These are phyloP conservation scores for Fomitopsis betulina DNA, from an alignment of 1,284 basidiomycete genomes.

Conservation along the genomic window DNA sequence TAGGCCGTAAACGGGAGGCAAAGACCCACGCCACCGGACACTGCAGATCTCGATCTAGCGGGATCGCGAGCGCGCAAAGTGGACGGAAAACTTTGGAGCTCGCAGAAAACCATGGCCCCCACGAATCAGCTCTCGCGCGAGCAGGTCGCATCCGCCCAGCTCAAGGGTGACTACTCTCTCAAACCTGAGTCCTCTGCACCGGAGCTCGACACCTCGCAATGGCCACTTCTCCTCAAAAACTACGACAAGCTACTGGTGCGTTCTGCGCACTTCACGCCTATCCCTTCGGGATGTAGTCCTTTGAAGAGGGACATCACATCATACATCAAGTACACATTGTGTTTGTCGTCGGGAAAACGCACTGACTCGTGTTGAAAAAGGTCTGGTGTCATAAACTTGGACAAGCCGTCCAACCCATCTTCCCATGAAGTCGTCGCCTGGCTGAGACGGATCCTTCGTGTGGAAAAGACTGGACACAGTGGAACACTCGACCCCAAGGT, in stretches of 20 bases:
- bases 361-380: slow-evolving; percentile 33
- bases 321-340: slow-evolving; percentile 76
- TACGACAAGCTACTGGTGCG: slow-evolving; percentile 96
- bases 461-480: slow-evolving; percentile 98
- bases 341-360: not conserved
- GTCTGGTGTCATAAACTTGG: slow-evolving; percentile 97
- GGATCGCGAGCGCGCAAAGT: slow-evolving; percentile 2
- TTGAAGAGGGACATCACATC: slow-evolving; percentile 88
- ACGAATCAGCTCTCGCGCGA: slow-evolving; percentile 48
- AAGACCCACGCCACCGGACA: not conserved
- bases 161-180: slow-evolving; percentile 77
- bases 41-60: slow-evolving; percentile 6
- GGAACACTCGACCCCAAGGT: slow-evolving; percentile 99
- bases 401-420: slow-evolving; percentile 99
- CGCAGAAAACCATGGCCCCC: slow-evolving; percentile 39
- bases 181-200: slow-evolving; percentile 75
- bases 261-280: slow-evolving; percentile 97
- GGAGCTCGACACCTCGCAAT: slow-evolving; percentile 90
- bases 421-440: slow-evolving; percentile 99
- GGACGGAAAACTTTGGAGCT: slow-evolving; percentile 11
- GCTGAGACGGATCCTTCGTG: slow-evolving; percentile 92
- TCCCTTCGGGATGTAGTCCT: slow-evolving; percentile 87
- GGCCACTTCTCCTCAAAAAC: slow-evolving; percentile 98
- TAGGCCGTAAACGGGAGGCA: not conserved
- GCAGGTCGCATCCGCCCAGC: slow-evolving; percentile 68